A percentile compares a stretch with the other conserved stretches of the same genome.
Evolutionary conservation across 345 rosid genomes (phyloP).

Genomic region (Alliaria petiolata): DNA sequence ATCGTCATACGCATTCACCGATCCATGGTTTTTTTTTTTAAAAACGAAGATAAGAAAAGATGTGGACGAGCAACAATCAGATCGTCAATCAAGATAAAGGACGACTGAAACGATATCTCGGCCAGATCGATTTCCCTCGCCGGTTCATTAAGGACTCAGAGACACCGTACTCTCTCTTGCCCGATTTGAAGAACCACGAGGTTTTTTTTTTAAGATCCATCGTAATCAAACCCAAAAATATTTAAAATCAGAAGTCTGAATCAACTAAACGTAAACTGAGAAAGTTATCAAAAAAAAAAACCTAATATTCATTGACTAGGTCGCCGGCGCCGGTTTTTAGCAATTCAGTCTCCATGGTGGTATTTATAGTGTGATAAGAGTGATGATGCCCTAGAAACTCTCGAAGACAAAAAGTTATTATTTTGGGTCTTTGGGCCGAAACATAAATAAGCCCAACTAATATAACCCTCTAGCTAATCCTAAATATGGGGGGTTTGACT

Average conservation of each 20-base stretch:
- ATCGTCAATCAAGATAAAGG: slow-evolving; percentile 15
- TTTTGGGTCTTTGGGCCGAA: slow-evolving; percentile 2
- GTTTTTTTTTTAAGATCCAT: background rate
- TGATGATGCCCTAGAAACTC: slow-evolving; percentile 13
- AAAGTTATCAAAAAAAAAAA: too few species aligned
- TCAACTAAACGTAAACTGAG: too few species aligned
- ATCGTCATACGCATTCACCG: slow-evolving; percentile 11
- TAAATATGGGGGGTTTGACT: too few species aligned
- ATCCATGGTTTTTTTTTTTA: too few species aligned
- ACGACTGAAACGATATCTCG: slow-evolving; percentile 41
- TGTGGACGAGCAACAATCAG: slow-evolving; percentile 38
- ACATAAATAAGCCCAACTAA: background rate
- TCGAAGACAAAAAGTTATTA: background rate
- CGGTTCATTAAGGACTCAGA: slow-evolving; percentile 29
- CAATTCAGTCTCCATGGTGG: background rate
- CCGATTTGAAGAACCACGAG: slow-evolving; percentile 14
- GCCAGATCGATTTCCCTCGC: slow-evolving; percentile 30
- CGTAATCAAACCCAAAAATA: background rate
- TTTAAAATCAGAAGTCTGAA: background rate
- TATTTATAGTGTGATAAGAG: slow-evolving; percentile 14
- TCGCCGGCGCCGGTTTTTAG: background rate
- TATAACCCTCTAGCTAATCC: too few species aligned
- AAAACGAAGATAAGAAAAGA: background rate
- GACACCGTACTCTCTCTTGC: slow-evolving; percentile 38
- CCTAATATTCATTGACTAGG: background rate